Percentiles rank a stretch among this genome's conserved stretches.
phyloP scores from a whole-genome alignment of 2,329 filamentous ascomycete genomes.

The Monosporascus sp. region DNA sequence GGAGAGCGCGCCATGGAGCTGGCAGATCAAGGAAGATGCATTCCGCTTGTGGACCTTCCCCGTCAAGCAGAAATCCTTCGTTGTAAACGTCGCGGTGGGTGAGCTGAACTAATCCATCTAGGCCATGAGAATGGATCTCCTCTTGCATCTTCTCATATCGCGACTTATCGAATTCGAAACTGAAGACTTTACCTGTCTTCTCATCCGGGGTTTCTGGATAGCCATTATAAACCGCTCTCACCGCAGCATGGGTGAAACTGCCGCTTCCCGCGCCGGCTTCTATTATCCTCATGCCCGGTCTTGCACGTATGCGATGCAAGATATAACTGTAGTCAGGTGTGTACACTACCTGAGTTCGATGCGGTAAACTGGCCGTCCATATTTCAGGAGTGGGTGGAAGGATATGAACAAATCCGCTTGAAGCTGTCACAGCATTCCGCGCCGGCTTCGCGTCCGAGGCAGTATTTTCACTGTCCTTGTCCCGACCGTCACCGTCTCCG shows the following conservation, averaged over 20 bases:
- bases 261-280: slow-evolving; percentile 79
- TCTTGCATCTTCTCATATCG: slow-evolving; percentile 63
- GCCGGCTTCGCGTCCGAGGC: slow-evolving; percentile 8
- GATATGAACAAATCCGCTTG: slow-evolving; percentile 71
- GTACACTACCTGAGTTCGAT: slow-evolving; percentile 82
- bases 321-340: slow-evolving; percentile 84
- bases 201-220: slow-evolving; percentile 44
- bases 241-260: slow-evolving; percentile 76
- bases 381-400: slow-evolving; percentile 74
- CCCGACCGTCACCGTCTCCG: slow-evolving; percentile 39
- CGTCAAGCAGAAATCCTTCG: slow-evolving; percentile 62
- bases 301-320: slow-evolving; percentile 66
- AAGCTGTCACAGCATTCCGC: slow-evolving; percentile 43
- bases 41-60: slow-evolving; percentile 56
- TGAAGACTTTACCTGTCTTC: slow-evolving; percentile 65
- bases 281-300: slow-evolving; percentile 68
- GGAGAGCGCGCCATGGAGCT: slow-evolving; percentile 74
- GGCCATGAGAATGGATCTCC: slow-evolving; percentile 63
- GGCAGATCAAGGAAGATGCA: slow-evolving; percentile 76
- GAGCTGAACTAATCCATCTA: slow-evolving; percentile 62
- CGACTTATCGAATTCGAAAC: slow-evolving; percentile 75
- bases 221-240: slow-evolving; percentile 70
- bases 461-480: slow-evolving; percentile 27
- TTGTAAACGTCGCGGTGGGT: slow-evolving; percentile 77
- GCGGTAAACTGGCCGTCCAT: slow-evolving; percentile 75